Percentiles rank a stretch among this genome's conserved stretches.
phyloP scores from a whole-genome alignment of 192 early-diverging fungal genomes.

The Lunasporangiospora selenospora region DNA sequence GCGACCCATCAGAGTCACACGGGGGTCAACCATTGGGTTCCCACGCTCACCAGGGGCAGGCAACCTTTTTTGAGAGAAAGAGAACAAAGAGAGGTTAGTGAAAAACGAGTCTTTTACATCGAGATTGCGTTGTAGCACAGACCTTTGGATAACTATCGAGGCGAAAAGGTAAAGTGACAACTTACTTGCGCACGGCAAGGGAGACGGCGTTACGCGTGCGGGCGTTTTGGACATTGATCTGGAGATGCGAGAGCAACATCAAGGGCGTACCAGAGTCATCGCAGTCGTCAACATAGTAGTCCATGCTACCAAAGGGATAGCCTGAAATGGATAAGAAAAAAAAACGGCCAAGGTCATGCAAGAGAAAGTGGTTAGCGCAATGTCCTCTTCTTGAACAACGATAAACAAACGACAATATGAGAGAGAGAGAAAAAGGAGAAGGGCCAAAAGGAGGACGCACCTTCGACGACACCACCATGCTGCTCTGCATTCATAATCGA shows the following conservation, averaged over 20 bases:
- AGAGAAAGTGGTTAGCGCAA: not conserved
- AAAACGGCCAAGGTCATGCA: not conserved
- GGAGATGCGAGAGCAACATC: slow-evolving; percentile 51
- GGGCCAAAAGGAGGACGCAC: no score
- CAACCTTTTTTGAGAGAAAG: slow-evolving; percentile 5
- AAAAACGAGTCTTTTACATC: no score
- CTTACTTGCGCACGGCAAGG: slow-evolving; percentile 49
- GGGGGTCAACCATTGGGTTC: slow-evolving; percentile 50
- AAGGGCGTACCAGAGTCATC: slow-evolving; percentile 47
- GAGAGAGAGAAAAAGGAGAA: no score
- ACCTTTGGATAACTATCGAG: no score
- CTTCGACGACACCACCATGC: slow-evolving; percentile 18
- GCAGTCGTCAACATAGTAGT: slow-evolving; percentile 58
- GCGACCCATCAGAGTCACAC: slow-evolving; percentile 53
- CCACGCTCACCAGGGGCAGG: slow-evolving; percentile 16
- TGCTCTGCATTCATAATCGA: slow-evolving; percentile 33
- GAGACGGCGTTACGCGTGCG: slow-evolving; percentile 31
- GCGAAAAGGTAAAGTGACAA: no score
- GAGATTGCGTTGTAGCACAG: no score
- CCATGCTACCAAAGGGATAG: slow-evolving; percentile 58
- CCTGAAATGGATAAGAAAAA: slow-evolving; percentile 15
- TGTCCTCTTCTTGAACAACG: no score
- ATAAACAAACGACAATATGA: no score
- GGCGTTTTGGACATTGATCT: slow-evolving; percentile 49
- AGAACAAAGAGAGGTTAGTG: not conserved